Base-by-base conservation (phyloP, 192 early-diverging fungal genomes). In the Backusella macrospora region DNA sequence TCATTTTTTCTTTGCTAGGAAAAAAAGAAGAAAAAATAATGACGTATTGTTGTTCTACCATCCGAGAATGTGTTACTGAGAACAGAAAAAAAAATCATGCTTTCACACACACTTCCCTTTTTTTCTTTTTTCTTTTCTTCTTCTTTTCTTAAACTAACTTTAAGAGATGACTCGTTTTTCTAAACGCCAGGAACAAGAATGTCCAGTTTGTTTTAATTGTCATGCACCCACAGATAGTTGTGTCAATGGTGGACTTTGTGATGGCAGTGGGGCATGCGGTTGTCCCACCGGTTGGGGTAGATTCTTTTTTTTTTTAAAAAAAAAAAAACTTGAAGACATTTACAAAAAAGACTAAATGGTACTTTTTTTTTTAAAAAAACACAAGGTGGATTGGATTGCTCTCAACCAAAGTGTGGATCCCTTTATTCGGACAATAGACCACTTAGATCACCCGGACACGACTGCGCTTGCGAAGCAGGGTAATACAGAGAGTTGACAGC, bases 221-320 rank as follows among this genome's bases (percentile, higher is more conserved):
- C 73, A 80, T 44, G 55, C 73, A 13, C 65, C 70, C 3, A 72
- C 68, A 40, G 73, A 80, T 68, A 42, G 14, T 37, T 80, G 78
- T 49, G 47, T 44, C 6, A 80, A 80, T 68, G 78, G 78, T 26
- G 78, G 78, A 5, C 75, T 71, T 6, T 85, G 90, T 37, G 83
- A 83, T 46, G 83, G 78, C 39, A 76, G 78, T 43, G 82, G 86
- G 39, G 72, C 84, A 16, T 95, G 94, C 63, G 71, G 83, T 26
- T 97, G 96, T 77, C 79, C 87, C 29, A 87, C 88, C 5, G 94
- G 94, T 59, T 80, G 78, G 78, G 78, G 78, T 80, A 80, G 38
- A 42, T 21, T 68, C 14, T 71, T 23, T 46, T 48, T 26, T 5
- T 48, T 12, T 43, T 21, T 59, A 7, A 1, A 13, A 34, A 38